Conservation (phyloP, 148 eudicot species). For the Simmondsia chinensis region DNA sequence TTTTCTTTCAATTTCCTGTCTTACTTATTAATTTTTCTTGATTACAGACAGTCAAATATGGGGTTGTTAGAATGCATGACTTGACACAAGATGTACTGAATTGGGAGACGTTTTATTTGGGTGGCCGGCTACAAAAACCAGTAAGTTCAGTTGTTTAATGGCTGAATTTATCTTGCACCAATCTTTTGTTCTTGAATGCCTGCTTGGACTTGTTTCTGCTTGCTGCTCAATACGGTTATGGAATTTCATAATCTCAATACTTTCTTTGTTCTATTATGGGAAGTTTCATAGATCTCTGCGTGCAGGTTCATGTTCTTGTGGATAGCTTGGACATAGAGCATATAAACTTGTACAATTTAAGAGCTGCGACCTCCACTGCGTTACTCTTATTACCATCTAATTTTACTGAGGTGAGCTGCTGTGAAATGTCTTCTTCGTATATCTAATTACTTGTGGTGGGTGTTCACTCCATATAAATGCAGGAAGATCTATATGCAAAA, state of each 20-base stretch:
- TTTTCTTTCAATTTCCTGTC: not conserved
- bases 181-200: too few species aligned
- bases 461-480: constrained; percentile 13
- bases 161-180: not conserved
- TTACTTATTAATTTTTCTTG: not conserved
- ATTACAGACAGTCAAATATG: constrained; percentile 70
- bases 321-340: constrained; percentile 53
- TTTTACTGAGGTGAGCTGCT: constrained; percentile 57
- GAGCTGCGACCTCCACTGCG: constrained; percentile 85
- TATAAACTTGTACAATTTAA: constrained; percentile 53
- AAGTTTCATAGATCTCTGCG: too few species aligned
- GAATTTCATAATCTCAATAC: constrained; percentile 7
- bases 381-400: constrained; percentile 63
- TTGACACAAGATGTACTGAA: constrained; percentile 55
- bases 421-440: constrained; percentile 3
- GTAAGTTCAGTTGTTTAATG: constrained; percentile 35
- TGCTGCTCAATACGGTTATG: too few species aligned
- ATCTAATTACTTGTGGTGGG: constrained; percentile 1
- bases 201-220: not conserved
- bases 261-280: too few species aligned
- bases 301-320: constrained; percentile 55
- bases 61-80: constrained; percentile 82
- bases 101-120: constrained; percentile 80
- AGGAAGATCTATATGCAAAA: constrained; percentile 79
- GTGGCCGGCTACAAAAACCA: constrained; percentile 94